Evolutionary conservation across 164 flowering plant species (phyloP).

Genomic region (Aristolochia californica): DNA sequence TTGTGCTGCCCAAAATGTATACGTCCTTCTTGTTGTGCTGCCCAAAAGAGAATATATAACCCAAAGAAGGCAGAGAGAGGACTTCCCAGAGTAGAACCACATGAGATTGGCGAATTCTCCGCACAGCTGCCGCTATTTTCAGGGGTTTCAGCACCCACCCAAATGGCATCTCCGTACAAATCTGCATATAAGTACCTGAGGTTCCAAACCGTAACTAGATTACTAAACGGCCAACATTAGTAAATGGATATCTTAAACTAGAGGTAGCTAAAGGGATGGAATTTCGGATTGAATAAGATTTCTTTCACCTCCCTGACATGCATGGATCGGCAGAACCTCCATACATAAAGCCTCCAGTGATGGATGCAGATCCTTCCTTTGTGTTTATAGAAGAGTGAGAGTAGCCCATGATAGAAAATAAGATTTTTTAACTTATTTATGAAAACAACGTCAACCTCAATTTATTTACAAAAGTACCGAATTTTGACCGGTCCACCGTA

Average conservation of each 20-base stretch:
- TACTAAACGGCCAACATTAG: too few relatives aligned
- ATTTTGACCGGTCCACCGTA: too few relatives aligned
- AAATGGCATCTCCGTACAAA: constrained; percentile 46
- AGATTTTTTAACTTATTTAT: too few relatives aligned
- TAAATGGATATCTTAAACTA: too few relatives aligned
- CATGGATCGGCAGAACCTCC: constrained; percentile 77
- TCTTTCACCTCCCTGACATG: constrained; percentile 66
- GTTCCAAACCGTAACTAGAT: constrained; percentile 2
- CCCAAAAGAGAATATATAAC: constrained; percentile 65
- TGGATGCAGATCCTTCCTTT: constrained; percentile 65
- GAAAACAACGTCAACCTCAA: too few relatives aligned
- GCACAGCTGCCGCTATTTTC: constrained; percentile 80
- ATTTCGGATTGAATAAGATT: not conserved
- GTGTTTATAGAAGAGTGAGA: constrained; percentile 48
- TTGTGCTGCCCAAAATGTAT: constrained; percentile 91
- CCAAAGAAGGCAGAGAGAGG: constrained; percentile 46
- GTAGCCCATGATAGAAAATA: constrained; percentile 83
- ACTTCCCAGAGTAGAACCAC: constrained; percentile 31
- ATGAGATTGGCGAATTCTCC: constrained; percentile 50
- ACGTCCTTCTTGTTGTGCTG: too few relatives aligned
- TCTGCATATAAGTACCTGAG: constrained; percentile 82
- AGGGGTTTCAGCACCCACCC: constrained; percentile 72
- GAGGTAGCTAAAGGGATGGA: too few relatives aligned
- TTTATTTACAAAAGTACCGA: too few relatives aligned
- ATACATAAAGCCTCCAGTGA: constrained; percentile 76